These are phyloP conservation scores for Angophora floribunda DNA, from an alignment of 345 rosid species.

Conservation along the genomic window DNA sequence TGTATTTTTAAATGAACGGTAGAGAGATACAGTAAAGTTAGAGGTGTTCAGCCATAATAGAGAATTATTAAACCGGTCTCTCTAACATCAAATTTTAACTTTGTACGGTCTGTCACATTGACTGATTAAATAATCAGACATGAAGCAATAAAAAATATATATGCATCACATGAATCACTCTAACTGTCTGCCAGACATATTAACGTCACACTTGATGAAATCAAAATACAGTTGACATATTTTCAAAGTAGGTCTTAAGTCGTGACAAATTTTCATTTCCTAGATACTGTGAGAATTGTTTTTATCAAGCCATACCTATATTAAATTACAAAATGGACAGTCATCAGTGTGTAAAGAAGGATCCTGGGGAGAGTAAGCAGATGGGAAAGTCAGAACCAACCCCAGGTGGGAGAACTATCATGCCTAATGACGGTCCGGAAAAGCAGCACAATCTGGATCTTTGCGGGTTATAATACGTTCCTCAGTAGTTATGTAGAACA, in stretches of 20 bases:
- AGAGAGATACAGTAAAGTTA: not conserved
- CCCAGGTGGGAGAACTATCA: not conserved
- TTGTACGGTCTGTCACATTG: rapidly evolving
- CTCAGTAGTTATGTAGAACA: not conserved
- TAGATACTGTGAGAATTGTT: not conserved
- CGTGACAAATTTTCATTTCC: not conserved
- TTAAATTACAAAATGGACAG: not conserved
- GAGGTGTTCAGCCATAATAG: not conserved
- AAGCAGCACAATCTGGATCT: not conserved
- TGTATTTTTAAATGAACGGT: not conserved
- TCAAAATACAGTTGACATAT: not conserved
- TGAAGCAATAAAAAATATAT: not conserved
- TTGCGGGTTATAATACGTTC: not conserved
- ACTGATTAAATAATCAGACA: not conserved
- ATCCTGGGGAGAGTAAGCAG: not conserved
- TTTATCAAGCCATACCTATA: not conserved
- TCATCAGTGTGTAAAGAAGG: not conserved
- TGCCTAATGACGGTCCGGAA: not conserved
- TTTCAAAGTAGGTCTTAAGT: not conserved
- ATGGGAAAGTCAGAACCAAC: not conserved
- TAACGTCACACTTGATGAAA: not conserved
- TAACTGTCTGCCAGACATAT: not conserved
- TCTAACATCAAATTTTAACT: not conserved
- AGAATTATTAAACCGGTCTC: not conserved
- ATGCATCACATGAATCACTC: rapidly evolving